Evolutionary conservation across 345 rosid species (phyloP), one percentile per base, ranked within the genome.

Genomic region (Lepidium sativum): DNA sequence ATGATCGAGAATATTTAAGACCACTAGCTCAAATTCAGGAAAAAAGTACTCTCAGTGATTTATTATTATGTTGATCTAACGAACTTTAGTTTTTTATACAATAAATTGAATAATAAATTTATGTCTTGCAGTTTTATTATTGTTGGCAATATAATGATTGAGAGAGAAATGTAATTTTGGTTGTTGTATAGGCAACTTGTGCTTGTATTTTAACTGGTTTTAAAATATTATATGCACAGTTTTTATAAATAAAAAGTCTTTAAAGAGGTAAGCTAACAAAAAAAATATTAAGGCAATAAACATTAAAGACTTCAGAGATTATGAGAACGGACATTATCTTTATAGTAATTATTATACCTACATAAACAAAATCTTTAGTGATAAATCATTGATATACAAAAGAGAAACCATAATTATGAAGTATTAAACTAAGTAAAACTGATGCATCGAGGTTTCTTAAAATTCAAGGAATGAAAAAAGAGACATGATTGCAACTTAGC

Each of bases 381-480:
- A 32, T 60, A 8, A 42, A 43, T 52, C 16, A 17, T 70, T 42
- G 33, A 25, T 49, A 16, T 43, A 34, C 41, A 35, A 43, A 69
- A 60, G 21, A 5, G 38, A 37, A 37, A 27, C 4, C 6, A 70
- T 38, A 10, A 54, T 37, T 37, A 38, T 5, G 34, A 17, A 20
- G 56, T 54, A 70, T 40, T 27, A 54, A 44, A 48, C 58, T 23
- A 23, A 23, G 25, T 23, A 23, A 23, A 23, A 23, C 75, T 62
- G 54, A 39, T 63, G 63, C 74, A 54, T 70, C 58, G 29, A 12
- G 69, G 65, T 63, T 47, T 55, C 75, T 71, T 71, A 63, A 68
- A 71, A 71, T 29, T 39, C 64, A 71, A 71, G 75, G 57, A 70
- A 70, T 18, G 55, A 12, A 47, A 70, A 70, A 70, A 54, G 69